phyloP scores from a whole-genome alignment of 768 basidiomycete species.

The Hebeloma cylindrosporum region DNA sequence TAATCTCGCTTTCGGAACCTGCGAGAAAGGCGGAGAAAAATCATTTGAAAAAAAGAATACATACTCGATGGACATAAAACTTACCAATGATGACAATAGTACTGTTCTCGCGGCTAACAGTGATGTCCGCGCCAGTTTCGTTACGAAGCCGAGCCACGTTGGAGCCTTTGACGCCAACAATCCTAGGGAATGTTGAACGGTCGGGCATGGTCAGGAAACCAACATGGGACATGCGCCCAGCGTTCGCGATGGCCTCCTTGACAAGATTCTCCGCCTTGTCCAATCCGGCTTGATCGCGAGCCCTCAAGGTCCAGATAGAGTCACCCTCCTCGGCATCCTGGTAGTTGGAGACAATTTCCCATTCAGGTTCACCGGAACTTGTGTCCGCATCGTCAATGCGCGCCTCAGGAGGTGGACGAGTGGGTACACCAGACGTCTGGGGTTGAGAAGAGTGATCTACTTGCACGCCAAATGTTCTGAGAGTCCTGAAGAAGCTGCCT shows the following conservation, averaged over 20 bases:
- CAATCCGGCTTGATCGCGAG: constrained; percentile 72
- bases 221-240: constrained; percentile 71
- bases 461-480: constrained; percentile 79
- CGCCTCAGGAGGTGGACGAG: constrained; percentile 59
- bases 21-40: constrained; percentile 2
- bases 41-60: background rate
- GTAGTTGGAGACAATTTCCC: constrained; percentile 81
- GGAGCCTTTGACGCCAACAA: constrained; percentile 89
- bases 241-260: constrained; percentile 68
- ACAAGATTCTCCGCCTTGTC: constrained; percentile 73
- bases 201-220: constrained; percentile 85
- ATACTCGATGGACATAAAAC: constrained; percentile 27
- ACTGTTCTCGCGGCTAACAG: constrained; percentile 84
- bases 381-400: constrained; percentile 83
- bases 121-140: constrained; percentile 92
- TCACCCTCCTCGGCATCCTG: constrained; percentile 80
- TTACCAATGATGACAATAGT: constrained; percentile 85
- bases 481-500: constrained; percentile 81
- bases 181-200: constrained; percentile 85
- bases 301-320: constrained; percentile 82
- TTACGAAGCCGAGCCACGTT: constrained; percentile 86
- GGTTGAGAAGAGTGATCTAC: constrained; percentile 77
- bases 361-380: constrained; percentile 51
- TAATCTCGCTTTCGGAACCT: constrained; percentile 71
- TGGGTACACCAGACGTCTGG: constrained; percentile 57